Percentiles rank a stretch among this genome's conserved stretches.
phyloP scores from a whole-genome alignment of 179 eudicot species.

The Beta macrorhiza region DNA sequence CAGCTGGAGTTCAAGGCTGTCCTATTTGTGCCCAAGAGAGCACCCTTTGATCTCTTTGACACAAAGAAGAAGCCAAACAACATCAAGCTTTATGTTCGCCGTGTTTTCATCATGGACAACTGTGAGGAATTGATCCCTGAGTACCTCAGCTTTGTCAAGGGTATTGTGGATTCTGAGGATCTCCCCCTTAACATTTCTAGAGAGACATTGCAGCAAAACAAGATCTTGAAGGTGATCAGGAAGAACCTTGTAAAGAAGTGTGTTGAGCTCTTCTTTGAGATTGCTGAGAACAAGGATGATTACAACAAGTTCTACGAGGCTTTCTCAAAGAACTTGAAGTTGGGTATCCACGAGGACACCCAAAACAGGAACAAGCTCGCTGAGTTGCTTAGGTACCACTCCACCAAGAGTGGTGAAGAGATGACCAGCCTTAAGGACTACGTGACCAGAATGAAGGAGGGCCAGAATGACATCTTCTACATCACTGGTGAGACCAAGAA shows the following conservation, averaged over 20 bases:
- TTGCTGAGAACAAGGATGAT: conserved; percentile 73
- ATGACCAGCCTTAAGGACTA: conserved; percentile 52
- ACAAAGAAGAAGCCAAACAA: conserved; percentile 82
- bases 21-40: conserved; percentile 80
- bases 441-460: conserved; percentile 54
- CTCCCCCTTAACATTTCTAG: conserved; percentile 82
- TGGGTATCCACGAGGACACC: conserved; percentile 52
- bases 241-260: conserved; percentile 85
- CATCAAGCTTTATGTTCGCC: conserved; percentile 87
- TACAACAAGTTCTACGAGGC: conserved; percentile 54
- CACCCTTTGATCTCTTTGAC: conserved; percentile 84
- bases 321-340: conserved; percentile 50
- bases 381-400: conserved; percentile 50
- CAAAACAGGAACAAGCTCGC: conserved; percentile 49
- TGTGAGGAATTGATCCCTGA: conserved; percentile 89
- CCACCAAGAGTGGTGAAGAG: conserved; percentile 55
- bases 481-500: conserved; percentile 56
- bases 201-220: conserved; percentile 81
- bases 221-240: conserved; percentile 79
- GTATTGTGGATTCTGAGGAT: conserved; percentile 84
- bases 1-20: conserved; percentile 84
- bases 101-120: conserved; percentile 91
- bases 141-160: conserved; percentile 78
- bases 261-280: conserved; percentile 79
- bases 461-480: conserved; percentile 49